A percentile compares a stretch with the other conserved stretches of the same genome.
These are phyloP conservation scores for Nyctanthes arbortristis DNA, from an alignment of 257 asterid genomes.

Conservation along the genomic window DNA sequence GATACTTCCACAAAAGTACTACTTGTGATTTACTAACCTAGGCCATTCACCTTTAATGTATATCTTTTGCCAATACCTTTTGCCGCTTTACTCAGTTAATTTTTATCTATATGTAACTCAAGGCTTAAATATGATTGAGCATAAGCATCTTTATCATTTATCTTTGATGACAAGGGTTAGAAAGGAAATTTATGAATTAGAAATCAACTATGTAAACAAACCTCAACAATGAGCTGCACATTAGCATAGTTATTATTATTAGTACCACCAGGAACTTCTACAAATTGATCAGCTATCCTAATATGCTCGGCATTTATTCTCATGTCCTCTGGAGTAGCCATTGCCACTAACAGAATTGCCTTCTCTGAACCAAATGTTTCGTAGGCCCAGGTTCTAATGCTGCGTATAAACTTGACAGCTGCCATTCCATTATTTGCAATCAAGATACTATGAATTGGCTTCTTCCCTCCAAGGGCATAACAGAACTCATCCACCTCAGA, in stretches of 20 bases:
- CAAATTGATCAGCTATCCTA: slow-evolving; percentile 97
- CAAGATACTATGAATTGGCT: slow-evolving; percentile 85
- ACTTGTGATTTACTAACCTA: slow-evolving; percentile 9
- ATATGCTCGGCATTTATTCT: slow-evolving; percentile 98
- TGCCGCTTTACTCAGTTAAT: neutral
- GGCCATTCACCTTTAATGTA: slow-evolving; percentile 1
- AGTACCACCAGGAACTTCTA: slow-evolving; percentile 99
- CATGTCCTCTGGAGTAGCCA: slow-evolving; percentile 99
- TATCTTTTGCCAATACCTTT: slow-evolving; percentile 1
- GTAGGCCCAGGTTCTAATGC: slow-evolving; percentile 96
- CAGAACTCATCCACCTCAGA: slow-evolving; percentile 84
- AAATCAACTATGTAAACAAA: slow-evolving; percentile 30
- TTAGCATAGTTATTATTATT: slow-evolving; percentile 97
- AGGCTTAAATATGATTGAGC: slow-evolving; percentile 13
- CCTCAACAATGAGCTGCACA: slow-evolving; percentile 99
- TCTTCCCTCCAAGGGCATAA: slow-evolving; percentile 74
- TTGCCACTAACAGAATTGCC: slow-evolving; percentile 93
- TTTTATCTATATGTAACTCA: neutral
- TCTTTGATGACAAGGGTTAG: slow-evolving; percentile 5
- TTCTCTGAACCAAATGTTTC: slow-evolving; percentile 97
- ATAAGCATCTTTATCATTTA: slow-evolving; percentile 8
- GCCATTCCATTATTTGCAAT: slow-evolving; percentile 99
- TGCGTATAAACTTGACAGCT: slow-evolving; percentile 95
- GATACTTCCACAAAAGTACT: neutral
- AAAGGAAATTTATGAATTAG: slow-evolving; percentile 9